phyloP scores from a whole-genome alignment of 352 stramenopile genomes.

The Hyaloperonospora arabidopsidis region DNA sequence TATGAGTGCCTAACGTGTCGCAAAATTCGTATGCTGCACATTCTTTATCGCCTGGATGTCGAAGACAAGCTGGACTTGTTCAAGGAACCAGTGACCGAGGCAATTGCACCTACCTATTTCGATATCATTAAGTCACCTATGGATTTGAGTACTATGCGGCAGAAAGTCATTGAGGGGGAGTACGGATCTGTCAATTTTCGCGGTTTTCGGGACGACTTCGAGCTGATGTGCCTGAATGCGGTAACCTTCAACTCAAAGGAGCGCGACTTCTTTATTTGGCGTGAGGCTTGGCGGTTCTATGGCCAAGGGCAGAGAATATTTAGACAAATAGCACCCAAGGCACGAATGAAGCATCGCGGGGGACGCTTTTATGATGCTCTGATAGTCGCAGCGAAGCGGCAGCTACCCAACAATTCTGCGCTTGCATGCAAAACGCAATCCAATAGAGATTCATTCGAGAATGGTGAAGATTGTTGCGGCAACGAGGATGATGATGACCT shows the following conservation, averaged over 20 bases:
- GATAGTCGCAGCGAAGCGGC: slow-evolving; percentile 63
- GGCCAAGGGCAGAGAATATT: slow-evolving; percentile 68
- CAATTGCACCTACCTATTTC: slow-evolving; percentile 90
- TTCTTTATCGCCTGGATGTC: slow-evolving; percentile 45
- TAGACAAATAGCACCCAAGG: slow-evolving; percentile 63
- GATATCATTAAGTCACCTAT: slow-evolving; percentile 90
- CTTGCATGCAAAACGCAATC: slow-evolving; percentile 40
- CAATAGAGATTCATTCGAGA: slow-evolving; percentile 24
- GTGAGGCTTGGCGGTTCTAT: slow-evolving; percentile 90
- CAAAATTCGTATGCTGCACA: slow-evolving; percentile 63
- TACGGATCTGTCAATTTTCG: slow-evolving; percentile 72
- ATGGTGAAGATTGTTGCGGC: slow-evolving; percentile 24
- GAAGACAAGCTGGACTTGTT: slow-evolving; percentile 90
- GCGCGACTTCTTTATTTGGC: slow-evolving; percentile 86
- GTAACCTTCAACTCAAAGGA: slow-evolving; percentile 93
- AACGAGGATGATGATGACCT: slow-evolving; percentile 29
- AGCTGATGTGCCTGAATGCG: slow-evolving; percentile 93
- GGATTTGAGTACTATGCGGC: slow-evolving; percentile 87
- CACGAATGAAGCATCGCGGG: slow-evolving; percentile 66
- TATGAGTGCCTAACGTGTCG: slow-evolving; percentile 82
- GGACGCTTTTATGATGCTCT: slow-evolving; percentile 66
- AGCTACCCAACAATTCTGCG: slow-evolving; percentile 75
- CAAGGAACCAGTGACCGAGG: slow-evolving; percentile 88
- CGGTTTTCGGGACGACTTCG: slow-evolving; percentile 87
- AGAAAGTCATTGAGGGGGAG: slow-evolving; percentile 55